Base-by-base conservation (phyloP, 2,329 filamentous ascomycete genomes). In the Exophiala xenobiotica region DNA sequence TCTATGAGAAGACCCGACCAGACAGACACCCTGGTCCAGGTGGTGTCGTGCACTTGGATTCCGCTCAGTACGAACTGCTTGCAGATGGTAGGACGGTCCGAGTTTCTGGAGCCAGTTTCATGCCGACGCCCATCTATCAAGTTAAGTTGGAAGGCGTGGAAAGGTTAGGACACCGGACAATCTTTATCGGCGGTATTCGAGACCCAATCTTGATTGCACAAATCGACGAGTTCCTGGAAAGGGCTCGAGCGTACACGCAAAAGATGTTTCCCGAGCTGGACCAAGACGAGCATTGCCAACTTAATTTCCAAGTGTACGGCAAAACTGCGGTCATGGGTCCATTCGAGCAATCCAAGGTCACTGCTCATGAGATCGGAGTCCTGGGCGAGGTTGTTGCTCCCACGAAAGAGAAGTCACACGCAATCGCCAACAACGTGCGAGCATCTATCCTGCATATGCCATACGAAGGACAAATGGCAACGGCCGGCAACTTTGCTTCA, bases 1-100 rank as follows among this genome's bases (percentile, higher is more conserved):
- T 80, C 16, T 80, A 80, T 45, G 78, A 80, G 65, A 80, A 80
- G 49, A 67, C 69, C 0, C 61, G 77, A 8, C 77, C 78, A 0
- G 77, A 80, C 56, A 57, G 75, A 1, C 58, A 79, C 2, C 52
- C 64, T 3, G 78, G 78, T 0, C 78, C 78, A 0, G 78, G 1
- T 1, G 78, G 78, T 0, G 61, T 64, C 9, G 64, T 80, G 0
- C 66, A 77, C 39, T 61, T 80, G 0, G 65, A 63, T 0, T 35
- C 61, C 0, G 65, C 76, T 3, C 66, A 55, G 2, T 78, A 76
- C 53, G 65, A 72, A 51, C 70, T 76, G 57, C 56, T 75, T 4
- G 31, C n/a, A 5, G 56, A 61, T 1, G 70, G 70, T 0, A 59
- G 67, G 6, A 72, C 70, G 1, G 68, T 72, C 4, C 66, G 71